Base-by-base conservation (phyloP, 2,329 filamentous ascomycete species). In the Hypoxylon sp. region DNA sequence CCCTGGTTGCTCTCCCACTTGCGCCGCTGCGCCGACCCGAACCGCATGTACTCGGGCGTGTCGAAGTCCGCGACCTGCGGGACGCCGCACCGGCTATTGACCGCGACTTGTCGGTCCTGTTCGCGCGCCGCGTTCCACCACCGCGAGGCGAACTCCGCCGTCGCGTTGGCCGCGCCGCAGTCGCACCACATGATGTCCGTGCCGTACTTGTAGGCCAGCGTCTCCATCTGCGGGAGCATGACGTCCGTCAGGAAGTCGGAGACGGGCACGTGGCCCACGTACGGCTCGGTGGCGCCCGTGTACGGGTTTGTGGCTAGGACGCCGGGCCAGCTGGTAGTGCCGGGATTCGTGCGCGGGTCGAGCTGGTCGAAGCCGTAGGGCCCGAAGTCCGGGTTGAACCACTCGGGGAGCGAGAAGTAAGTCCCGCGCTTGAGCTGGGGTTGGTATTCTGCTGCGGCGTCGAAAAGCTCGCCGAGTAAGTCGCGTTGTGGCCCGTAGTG, bases 1-100 rank as follows among this genome's bases (percentile, higher is more conserved):
- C 87, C 87, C 45, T 81, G 81, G 75, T 84, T 89, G 43, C 79
- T 84, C 76, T 89, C 87, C 87, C 87, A 90, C 75, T 89, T 89
- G 28, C 85, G 80, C 32, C 79, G 74, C 74, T 87, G 85, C 7
- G 84, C 81, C 2, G 82, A 80, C 2, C 79, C 77, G 73, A 84
- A 87, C 6, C 80, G 80, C 28, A 80, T 78, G 73, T 89, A 90
- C 74, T 89, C 87, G 0, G 87, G 87, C 0, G 87, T 89, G 73
- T 89, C 86, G 70, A 88, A 89, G 77, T 89, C 76, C 3, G 74
- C 86, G 11, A 78, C 78, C 48, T 82, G 82, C 0, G 84, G 79
- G 0, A 87, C 75, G 2, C 87, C 87, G 74, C 87, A 90, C 6
- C 87, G 84, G 49, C 81, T 81, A 76, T 90, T 88, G 72, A 88